Base-by-base conservation (phyloP, 257 asterid genomes). In the Solanum clarkiae region DNA sequence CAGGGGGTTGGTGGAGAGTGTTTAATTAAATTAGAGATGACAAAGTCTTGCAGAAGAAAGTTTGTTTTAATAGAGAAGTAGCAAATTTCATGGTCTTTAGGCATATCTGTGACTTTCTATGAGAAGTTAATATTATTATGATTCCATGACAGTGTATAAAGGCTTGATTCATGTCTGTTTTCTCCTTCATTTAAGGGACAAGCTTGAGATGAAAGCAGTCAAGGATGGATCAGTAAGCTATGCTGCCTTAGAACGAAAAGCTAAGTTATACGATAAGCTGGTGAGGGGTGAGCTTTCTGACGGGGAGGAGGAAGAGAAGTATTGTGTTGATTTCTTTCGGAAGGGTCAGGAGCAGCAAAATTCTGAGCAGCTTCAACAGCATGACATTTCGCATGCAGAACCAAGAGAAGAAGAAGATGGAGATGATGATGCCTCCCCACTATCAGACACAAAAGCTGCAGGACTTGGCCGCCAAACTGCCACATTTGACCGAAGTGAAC, bases 161-260 rank as follows among this genome's bases (percentile, higher is more conserved):
- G 56, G 42, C 66, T 88, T 26, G 54, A 20, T 54, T 57, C 29
- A 68, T 79, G 51, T 77, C 77, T 56, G 17, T 44, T 69, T 80
- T 26, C 60, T 86, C 63, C 62, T 56, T 71, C 49, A 80, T 84
- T 86, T 80, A 88, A 95, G 99, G 96, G 99, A 96, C 86, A 96
- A 95, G 89, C 93, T 96, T 80, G 99, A 95, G 94, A 88, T 95
- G 51, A 96, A 96, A 91, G 98, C 99, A 83, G 92, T 92, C 36
- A 90, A 89, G 55, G 99, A 95, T 60, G 98, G 99, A 81, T 87
- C 98, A 82, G 94, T 94, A 63, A 93, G 98, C 92, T 94, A 95
- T 88, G 98, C 95, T 18, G 98, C 99, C 81, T 87, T 96, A 83
- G 99, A 96, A 94, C 92, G 88, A 86, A 95, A 96, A 87, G 97